A percentile compares a stretch with the other conserved stretches of the same genome.
Evolutionary conservation across 345 rosid genomes (phyloP).

Genomic region (Pistacia vera): DNA sequence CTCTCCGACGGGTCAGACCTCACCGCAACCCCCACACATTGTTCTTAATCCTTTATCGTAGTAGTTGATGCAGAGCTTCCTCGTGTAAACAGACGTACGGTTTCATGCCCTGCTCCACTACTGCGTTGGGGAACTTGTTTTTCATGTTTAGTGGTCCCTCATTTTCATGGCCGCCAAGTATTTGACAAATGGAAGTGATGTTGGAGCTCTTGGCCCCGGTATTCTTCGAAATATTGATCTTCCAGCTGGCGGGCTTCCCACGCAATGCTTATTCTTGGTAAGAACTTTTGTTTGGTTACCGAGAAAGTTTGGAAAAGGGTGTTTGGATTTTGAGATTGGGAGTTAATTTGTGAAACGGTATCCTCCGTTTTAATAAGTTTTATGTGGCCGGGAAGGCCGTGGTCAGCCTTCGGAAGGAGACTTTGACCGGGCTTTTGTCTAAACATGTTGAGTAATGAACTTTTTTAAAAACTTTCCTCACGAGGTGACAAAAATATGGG

Average conservation of each 20-base stretch:
- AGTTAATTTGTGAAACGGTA: too few relatives aligned
- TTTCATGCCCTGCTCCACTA: constrained; percentile 87
- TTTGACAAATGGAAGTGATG: constrained; percentile 85
- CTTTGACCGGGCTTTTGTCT: too few relatives aligned
- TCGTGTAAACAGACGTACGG: constrained; percentile 88
- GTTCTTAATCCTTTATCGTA: background rate
- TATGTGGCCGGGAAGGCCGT: too few relatives aligned
- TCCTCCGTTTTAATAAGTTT: too few relatives aligned
- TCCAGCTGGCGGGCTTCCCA: constrained; percentile 93
- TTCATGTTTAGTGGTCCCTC: constrained; percentile 68
- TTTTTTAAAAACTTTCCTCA: too few relatives aligned
- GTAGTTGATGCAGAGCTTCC: constrained; percentile 32
- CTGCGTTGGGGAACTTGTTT: constrained; percentile 73
- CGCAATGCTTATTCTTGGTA: constrained; percentile 94
- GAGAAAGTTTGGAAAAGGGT: background rate
- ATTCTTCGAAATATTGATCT: constrained; percentile 85
- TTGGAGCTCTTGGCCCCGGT: constrained; percentile 89
- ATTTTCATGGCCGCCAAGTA: constrained; percentile 85
- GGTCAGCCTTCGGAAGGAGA: too few relatives aligned
- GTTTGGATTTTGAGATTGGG: background rate
- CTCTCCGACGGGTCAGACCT: constrained; percentile 59
- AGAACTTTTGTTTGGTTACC: constrained; percentile 1
- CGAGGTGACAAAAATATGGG: too few relatives aligned
- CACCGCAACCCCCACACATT: constrained; percentile 15
- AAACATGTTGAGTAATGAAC: too few relatives aligned